These are phyloP conservation scores for Fusarium palustre DNA, from an alignment of 2,329 filamentous ascomycete species.

Conservation along the genomic window DNA sequence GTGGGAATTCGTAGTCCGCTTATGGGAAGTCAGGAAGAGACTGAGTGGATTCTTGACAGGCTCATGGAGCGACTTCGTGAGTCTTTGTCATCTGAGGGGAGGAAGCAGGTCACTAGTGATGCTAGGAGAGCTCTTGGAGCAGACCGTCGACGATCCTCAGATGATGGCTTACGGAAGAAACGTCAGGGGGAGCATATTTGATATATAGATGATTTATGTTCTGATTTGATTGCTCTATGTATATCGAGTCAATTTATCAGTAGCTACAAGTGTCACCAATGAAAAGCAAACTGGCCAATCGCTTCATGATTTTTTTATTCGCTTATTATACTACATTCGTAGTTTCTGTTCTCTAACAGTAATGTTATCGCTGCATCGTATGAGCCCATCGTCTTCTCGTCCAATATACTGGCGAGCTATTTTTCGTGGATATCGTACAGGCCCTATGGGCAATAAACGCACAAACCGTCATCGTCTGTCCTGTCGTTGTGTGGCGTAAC, in stretches of 20 bases:
- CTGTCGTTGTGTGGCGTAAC: not conserved
- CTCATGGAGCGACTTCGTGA: constrained; percentile 66
- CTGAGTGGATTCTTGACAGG: constrained; percentile 78
- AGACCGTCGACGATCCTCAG: constrained; percentile 6
- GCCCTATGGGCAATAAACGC: not conserved
- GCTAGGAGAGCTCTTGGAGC: constrained; percentile 17
- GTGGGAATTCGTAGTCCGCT: constrained; percentile 75
- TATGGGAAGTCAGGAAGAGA: constrained; percentile 75
- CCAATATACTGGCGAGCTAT: not conserved
- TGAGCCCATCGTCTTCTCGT: not conserved
- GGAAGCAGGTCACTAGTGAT: constrained; percentile 21
- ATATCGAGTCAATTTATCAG: not conserved
- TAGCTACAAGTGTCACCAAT: not conserved
- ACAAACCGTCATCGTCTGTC: not conserved
- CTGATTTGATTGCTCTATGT: not conserved
- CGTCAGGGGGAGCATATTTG: not conserved
- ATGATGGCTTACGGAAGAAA: not conserved
- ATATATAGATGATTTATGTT: not conserved
- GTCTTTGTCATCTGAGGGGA: constrained; percentile 44
- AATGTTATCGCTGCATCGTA: not conserved
- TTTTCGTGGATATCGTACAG: constrained; percentile 17
- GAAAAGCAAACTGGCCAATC: not conserved
- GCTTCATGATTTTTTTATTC: not conserved
- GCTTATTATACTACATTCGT: not conserved
- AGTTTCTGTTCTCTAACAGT: not conserved